Base-by-base conservation (phyloP, 106 monocot genomes). In the Platanthera zijinensis region DNA sequence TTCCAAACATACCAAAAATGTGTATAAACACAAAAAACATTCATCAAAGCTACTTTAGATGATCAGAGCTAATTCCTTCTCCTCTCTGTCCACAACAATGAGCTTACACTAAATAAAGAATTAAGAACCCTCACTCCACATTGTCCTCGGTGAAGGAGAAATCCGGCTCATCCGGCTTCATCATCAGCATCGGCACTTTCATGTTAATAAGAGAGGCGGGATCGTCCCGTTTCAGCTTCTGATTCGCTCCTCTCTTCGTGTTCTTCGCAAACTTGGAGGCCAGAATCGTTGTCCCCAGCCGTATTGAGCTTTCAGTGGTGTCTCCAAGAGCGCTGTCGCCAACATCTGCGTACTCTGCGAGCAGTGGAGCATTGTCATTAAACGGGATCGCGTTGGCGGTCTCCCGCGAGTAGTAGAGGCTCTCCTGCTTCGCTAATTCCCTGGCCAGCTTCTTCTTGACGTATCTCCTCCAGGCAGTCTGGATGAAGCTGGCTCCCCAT, bases 131-230 rank as follows among this genome's bases (percentile, higher is more conserved):
- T 11, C 67, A 4, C 7, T 57, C 68, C 75, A 75, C 51, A 67
- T 63, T 78, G 69, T 89, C 83, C 10, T 85, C 88, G 62, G 51
- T 39, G 62, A 85, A 30, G 1, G 85, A 95, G 78, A 95, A 95
- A 71, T 91, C 91, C 14, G 94, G 94, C 52, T 95, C 94, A 22
- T 95, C 87, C 5, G 94, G 94, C 73, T 95, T 95, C 84, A 87
- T 18, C 82, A 87, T 18, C 39, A 95, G 82, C 81, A 86, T 91
- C 12, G 93, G 90, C 86, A 93, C 81, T 78, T 91, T 91, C 63
- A 95, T 75, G 62, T 88, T 89, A 39, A 39, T 39, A 2, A 75
- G 56, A 50, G 50, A 77, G 51, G 61, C 76, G 56, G 76, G 75
- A n/a, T 69, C 80, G 4, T 45, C 67, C 22, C 57, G 39, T 9